phyloP scores from a whole-genome alignment of 78 protist genomes.

The Planoprotostelium fungivorum region DNA sequence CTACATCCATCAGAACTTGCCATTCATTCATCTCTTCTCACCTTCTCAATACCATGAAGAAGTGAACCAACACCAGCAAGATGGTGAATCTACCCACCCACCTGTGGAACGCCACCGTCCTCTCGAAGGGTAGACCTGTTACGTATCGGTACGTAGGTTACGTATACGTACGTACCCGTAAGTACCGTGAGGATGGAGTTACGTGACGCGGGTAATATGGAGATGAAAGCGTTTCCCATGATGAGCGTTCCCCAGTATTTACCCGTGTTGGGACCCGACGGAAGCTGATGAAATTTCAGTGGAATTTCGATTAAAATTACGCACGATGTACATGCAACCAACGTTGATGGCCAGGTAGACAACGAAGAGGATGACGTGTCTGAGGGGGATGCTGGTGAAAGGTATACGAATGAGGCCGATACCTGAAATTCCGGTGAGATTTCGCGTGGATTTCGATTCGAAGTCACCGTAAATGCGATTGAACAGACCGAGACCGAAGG shows the following conservation, averaged over 20 bases:
- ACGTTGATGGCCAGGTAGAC: not conserved
- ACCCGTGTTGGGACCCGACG: no score
- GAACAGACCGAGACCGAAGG: not conserved
- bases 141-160: not conserved
- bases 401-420: not conserved
- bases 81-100: not conserved
- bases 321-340: not conserved
- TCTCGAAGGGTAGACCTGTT: not conserved
- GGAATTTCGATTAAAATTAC: no score
- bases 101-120: not conserved
- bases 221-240: not conserved
- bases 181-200: not conserved
- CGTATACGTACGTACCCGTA: not conserved
- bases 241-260: not conserved
- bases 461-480: not conserved
- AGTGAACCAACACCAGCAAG: not conserved
- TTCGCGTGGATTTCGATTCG: not conserved
- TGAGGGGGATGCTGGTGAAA: not conserved
- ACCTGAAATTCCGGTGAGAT: not conserved
- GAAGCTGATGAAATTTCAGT: no score
- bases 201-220: not conserved
- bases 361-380: not conserved
- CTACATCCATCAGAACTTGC: no score
- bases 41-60: not conserved
- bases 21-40: not conserved